Base-by-base conservation (phyloP, 768 basidiomycete species). In the Neoboletus subvelutipes region DNA sequence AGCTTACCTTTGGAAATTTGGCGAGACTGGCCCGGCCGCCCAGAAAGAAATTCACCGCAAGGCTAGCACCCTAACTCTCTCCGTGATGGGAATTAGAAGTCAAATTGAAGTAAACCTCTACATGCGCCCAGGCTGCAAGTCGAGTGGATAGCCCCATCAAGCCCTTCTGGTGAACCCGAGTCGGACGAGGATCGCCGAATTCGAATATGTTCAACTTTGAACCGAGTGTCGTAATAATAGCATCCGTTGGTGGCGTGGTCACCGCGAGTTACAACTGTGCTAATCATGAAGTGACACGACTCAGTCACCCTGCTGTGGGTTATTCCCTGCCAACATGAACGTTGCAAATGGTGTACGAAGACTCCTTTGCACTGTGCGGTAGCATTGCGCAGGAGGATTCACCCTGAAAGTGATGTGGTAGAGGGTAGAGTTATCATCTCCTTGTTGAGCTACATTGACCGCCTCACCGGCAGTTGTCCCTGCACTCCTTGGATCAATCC, bases 201-300 rank as follows among this genome's bases (percentile, higher is more conserved):
- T n/a, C 33, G 31, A 33, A 53, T 6, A 13, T 48, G 54, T 39
- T 64, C 45, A 64, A 54, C 53, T 31, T 54, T 64, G 62, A 60
- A 34, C 55, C 62, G 56, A 37, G 12, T 26, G 29, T 17, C 10
- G 17, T 45, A 12, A 45, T 37, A 45, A 49, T 48, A 40, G 37
- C 20, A 31, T 17, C 57, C n/a, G 33, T 6, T 39, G 20, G 33
- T 29, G 56, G 40, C 39, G 26, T 26, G 28, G 34, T 28, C 10
- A 40, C 29, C 42, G 18, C 29, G 15, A 45, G 31, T 18, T 22
- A 4, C n/a, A 7, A n/a, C 12, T 17, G 28, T 28, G 17, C 28
- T 47, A 29, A 31, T 31, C 45, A 29, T 29, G 24, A 29, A 29
- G 5, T 5, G 3, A 18, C 26, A 42, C 42, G 20, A 10, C 10